Base-by-base conservation (phyloP, 2,329 filamentous ascomycete species). In the Arthrinium puccinioides region DNA sequence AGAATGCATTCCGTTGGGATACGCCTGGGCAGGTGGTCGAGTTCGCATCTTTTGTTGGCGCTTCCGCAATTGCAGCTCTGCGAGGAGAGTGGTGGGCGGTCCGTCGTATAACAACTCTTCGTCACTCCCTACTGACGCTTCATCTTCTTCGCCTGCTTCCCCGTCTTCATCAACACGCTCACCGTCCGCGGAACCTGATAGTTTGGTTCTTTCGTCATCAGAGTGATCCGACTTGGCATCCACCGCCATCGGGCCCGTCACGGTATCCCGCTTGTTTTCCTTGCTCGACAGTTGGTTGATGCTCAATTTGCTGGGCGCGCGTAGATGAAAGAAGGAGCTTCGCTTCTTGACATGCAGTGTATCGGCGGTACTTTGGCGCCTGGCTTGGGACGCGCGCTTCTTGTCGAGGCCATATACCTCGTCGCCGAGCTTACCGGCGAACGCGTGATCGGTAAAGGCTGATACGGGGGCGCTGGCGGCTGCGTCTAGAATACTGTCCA, bases 401-500 rank as follows among this genome's bases (percentile, higher is more conserved):
- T 70, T 74, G 46, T 72, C 63, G 45, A 64, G 55, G 23, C 83
- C 83, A 53, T 92, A 94, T 0, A 89, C 75, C 49, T 90, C 84
- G 5, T 74, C 59, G 18, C 87, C 84, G 9, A 88, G 68, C 44
- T 79, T 77, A 5, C 88, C 88, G 20, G 82, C 84, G 53, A 85
- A 88, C 1, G 82, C 77, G 57, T 96, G 88, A 52, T 96, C 87
- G 0, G 85, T 94, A 51, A 97, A 97, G 19, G 89, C 90, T 47
- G 73, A 87, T 21, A 95, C 88, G 1, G 92, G 92, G 1, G 92
- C 90, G 42, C 74, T 76, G 3, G 87, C 85, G 3, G 90, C 92
- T 7, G 90, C 92, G 54, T 95, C 84, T 13, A 98, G 72, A 37
- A 98, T 94, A 55, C 80, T 89, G 47, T 98, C 89, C 7, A 98